Base-by-base conservation (phyloP, 2,329 filamentous ascomycete genomes). In the Talaromyces sp. region DNA sequence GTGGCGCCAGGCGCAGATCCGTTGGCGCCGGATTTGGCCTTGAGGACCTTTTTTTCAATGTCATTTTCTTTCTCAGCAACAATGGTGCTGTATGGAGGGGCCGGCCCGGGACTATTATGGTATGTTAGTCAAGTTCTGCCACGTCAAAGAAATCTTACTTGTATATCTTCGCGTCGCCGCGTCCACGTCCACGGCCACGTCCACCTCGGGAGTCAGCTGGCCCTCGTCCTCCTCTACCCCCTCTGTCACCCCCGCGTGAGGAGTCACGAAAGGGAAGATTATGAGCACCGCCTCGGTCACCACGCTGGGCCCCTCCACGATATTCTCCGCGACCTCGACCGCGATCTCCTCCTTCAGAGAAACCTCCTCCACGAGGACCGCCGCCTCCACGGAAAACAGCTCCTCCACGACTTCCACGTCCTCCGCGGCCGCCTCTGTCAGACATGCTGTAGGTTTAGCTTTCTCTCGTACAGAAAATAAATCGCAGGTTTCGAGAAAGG, bases 321-420 rank as follows among this genome's bases (percentile, higher is more conserved):
- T 47, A 19, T 16, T 52, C 50, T 8, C 64, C 71, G 60, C 72
- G 70, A 6, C 72, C 70, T 54, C 73, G 68, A 35, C 60, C 52
- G 22, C 60, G 41, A 11, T 39, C 45, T 1, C 59, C 56, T 22
- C 39, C 19, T 54, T 31, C 43, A 9, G 31, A 19, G 11, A 24
- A 16, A 7, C 45, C 41, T 16, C 62, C 57, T 24, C 65, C 57
- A 39, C 62, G 39, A 41, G 39, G 52, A 13, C 35, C 62, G 3
- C 62, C 62, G 10, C 56, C 61, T 16, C 61, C 50, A 19, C 61
- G 61, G 11, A 24, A 47, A 6, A 31, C 16, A 22, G 31, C 47
- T 27, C 62, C 56, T 33, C 58, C 58, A 10, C 58, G 41, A 19
- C 31, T 19, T 41, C 59, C 43, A 50, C 41, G 24, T 24, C 57